Percentiles rank a stretch among this genome's conserved stretches.
Conservation (phyloP, 2,329 filamentous ascomycete species). For the Claviceps citrina region DNA sequence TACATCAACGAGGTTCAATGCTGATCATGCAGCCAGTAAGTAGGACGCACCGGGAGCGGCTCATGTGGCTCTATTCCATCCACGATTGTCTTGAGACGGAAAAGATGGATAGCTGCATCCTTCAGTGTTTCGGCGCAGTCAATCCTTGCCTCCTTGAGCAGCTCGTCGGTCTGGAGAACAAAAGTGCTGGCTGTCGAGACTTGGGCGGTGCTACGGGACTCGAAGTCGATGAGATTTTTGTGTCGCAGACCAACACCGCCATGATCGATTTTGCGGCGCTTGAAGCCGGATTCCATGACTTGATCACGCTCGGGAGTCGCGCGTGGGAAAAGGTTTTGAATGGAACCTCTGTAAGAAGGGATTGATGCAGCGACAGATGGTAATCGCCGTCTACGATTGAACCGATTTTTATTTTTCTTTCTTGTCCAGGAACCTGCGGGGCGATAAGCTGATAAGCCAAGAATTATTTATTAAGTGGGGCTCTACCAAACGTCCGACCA, state of each 20-base stretch:
- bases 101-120: conserved; percentile 33
- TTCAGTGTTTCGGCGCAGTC: conserved; percentile 35
- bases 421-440: conserved; percentile 7
- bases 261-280: conserved; percentile 34
- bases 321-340: background rate
- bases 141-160: conserved; percentile 38
- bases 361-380: background rate
- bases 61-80: conserved; percentile 35
- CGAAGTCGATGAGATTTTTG: conserved; percentile 24
- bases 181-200: conserved; percentile 38
- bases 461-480: no score
- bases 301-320: background rate
- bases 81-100: conserved; percentile 36
- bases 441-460: conserved; percentile 16
- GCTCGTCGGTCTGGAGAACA: conserved; percentile 43
- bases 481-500: no score
- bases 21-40: background rate
- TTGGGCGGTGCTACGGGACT: conserved; percentile 23
- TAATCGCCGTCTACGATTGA: background rate
- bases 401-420: background rate
- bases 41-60: conserved; percentile 30
- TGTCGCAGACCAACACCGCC: conserved; percentile 19
- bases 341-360: no score
- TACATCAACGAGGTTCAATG: background rate
- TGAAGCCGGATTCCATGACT: conserved; percentile 31